Base-by-base conservation (phyloP, 306 rosid species). In the Gastrolobium villosum region DNA sequence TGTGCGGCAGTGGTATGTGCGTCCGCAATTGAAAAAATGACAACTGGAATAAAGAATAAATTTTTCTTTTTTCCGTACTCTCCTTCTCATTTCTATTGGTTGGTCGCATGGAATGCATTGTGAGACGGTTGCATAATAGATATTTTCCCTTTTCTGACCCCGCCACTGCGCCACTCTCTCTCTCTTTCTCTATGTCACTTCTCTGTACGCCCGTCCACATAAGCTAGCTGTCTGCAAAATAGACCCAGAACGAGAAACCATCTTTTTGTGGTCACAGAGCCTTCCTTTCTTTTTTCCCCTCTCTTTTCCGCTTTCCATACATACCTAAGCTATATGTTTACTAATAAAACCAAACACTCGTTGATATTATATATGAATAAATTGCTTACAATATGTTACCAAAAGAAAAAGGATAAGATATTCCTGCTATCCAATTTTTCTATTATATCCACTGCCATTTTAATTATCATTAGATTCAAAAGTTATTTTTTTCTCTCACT, bases 151-250 rank as follows among this genome's bases (percentile, higher is more conserved):
- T 75, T 43, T 26, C 45, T 10, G 55, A 43, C 61, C 76, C 65
- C 71, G n/a, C 63, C 82, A 5, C 60, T 35, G 2, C 8, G 28
- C 72, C 57, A 31, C 70, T 10, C 50, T 37, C 41, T 14, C 81
- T 53, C 70, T 70, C 79, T 72, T 52, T 0, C 40, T 48, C 37
- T 31, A 41, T 32, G 15, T 70, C 83, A 49, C 62, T 65, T 56
- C 75, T 20, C 57, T 53, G 8, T 30, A 64, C 41, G 32, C 62
- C 54, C 43, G 49, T 50, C 76, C 64, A 66, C 71, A 52, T 28
- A 3, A 14, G 3, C 15, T 34, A 62, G 36, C 65, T 34, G 20
- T n/a, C 14, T 11, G 45, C 60, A 35, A 10, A 37, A 10, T 36
- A 37, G 44, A 44, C 5, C 44, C 5, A 54, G 35, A 50, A 49